phyloP scores from a whole-genome alignment of 1,139 yeast species.

The Candida sanyaensis region DNA sequence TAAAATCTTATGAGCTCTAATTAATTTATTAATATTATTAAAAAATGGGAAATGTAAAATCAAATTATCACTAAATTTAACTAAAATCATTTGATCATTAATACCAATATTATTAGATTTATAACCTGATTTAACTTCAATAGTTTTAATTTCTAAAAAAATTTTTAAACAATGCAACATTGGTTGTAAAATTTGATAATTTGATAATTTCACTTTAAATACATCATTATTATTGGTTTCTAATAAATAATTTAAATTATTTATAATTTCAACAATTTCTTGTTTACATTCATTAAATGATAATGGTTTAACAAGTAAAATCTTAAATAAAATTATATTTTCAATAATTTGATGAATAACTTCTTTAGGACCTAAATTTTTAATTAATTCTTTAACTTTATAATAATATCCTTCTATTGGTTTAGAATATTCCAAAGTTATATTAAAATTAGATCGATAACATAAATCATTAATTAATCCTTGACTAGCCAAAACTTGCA shows the following conservation, averaged over 20 bases:
- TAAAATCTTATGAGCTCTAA: slow-evolving; percentile 25
- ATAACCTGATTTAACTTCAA: slow-evolving; percentile 17
- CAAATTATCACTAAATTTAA: slow-evolving; percentile 25
- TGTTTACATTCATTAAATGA: slow-evolving; percentile 21
- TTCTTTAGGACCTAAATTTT: slow-evolving; percentile 2
- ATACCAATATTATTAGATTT: slow-evolving; percentile 9
- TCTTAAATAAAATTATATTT: slow-evolving; percentile 28
- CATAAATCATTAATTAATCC: slow-evolving; percentile 17
- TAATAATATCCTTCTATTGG: slow-evolving; percentile 11
- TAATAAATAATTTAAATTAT: slow-evolving; percentile 22
- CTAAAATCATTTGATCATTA: slow-evolving; percentile 13
- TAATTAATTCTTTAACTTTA: slow-evolving; percentile 16
- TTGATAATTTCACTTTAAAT: slow-evolving; percentile 33
- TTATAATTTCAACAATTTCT: slow-evolving; percentile 26
- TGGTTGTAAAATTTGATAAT: slow-evolving; percentile 38
- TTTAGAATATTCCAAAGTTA: slow-evolving; percentile 11
- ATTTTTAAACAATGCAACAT: slow-evolving; percentile 35
- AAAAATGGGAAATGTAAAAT: slow-evolving; percentile 31
- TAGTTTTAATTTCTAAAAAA: slow-evolving; percentile 22
- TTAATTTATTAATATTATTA: slow-evolving; percentile 31
- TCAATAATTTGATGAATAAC: slow-evolving; percentile 9
- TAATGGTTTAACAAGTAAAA: slow-evolving; percentile 29
- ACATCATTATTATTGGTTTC: slow-evolving; percentile 24
- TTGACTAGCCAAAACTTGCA: slow-evolving; percentile 17
- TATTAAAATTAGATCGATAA: slow-evolving; percentile 20